Evolutionary conservation across 2,329 filamentous ascomycete species (phyloP), one percentile per base, ranked within the genome.

Genomic region (Penicillium sp.): DNA sequence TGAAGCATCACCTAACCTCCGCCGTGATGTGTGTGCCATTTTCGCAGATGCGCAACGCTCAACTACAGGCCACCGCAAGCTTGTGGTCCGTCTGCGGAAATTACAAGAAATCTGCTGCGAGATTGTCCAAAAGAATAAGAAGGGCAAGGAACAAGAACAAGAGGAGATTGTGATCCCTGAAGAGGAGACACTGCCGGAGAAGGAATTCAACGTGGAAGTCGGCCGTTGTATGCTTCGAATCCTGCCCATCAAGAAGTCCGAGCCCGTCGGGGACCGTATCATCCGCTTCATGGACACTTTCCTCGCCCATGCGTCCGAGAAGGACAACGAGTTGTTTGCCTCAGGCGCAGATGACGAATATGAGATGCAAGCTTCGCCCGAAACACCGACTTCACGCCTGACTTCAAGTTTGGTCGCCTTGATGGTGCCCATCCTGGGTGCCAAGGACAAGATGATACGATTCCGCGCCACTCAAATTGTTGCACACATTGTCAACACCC

Each of bases 381-480:
- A 96, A 68, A 96, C 92, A 0, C 92, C 93, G 0, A 94, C 85
- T 61, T 89, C 87, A 23, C 86, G 92, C 48, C 83, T 97, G 23
- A 90, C 86, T 1, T 85, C 86, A 2, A 82, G 86, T 27, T 81
- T 97, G 33, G 84, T 97, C 67, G 84, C 85, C 51, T 82, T 86
- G 6, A 76, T 94, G 20, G 79, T 95, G 3, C 89, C 89, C 5
- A 77, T 96, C n/a, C 80, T 96, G 57, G 83, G 82, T 9, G 85
- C 89, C 42, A 97, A 96, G 75, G 94, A 99, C 75, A 97, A 97
- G 75, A 89, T 89, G 56, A 89, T 97, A 45, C 85, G 94, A 55
- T 99, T 91, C 74, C 84, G 94, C 55, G 86, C 92, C 4, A 95
- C 93, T 0, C 94, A 99, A 71, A 84, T 96, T 50, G 86, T 96